Percentiles rank a stretch among this genome's conserved stretches.
phyloP scores from a whole-genome alignment of 1,284 basidiomycete genomes.

The Rhodotorula sp. region DNA sequence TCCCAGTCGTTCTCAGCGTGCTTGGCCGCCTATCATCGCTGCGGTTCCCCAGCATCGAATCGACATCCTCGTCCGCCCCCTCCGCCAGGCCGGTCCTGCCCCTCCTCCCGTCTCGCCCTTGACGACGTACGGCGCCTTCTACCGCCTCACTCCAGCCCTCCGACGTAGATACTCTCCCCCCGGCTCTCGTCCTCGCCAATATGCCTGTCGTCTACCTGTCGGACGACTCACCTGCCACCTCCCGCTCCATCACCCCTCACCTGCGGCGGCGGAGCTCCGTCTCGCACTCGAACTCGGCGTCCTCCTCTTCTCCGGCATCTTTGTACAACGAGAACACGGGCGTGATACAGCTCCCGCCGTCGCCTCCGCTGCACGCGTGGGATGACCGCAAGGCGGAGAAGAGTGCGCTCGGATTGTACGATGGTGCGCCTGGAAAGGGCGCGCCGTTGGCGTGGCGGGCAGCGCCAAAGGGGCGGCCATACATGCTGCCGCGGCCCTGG shows the following conservation, averaged over 20 bases:
- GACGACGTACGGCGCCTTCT: neutral
- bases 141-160: neutral
- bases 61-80: neutral
- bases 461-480: constrained; percentile 21
- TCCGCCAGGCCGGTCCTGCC: constrained; percentile 4
- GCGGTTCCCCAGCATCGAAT: neutral
- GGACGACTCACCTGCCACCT: neutral
- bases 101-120: neutral
- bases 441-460: constrained; percentile 14
- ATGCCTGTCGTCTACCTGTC: constrained; percentile 20
- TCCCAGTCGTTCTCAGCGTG: too few relatives aligned
- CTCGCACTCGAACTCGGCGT: constrained; percentile 9
- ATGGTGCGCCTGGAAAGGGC: neutral
- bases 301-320: constrained; percentile 7
- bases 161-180: neutral
- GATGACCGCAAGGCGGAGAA: constrained; percentile 31
- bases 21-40: too few relatives aligned
- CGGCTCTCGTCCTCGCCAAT: neutral
- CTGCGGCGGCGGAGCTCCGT: constrained; percentile 33
- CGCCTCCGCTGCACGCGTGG: constrained; percentile 36
- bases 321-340: constrained; percentile 36
- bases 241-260: constrained; percentile 13
- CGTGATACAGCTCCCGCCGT: constrained; percentile 35
- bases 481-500: constrained; percentile 28
- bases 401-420: constrained; percentile 22